Evolutionary conservation across 768 basidiomycete genomes (phyloP).

Genomic region (Cystofilobasidium capitatum): DNA sequence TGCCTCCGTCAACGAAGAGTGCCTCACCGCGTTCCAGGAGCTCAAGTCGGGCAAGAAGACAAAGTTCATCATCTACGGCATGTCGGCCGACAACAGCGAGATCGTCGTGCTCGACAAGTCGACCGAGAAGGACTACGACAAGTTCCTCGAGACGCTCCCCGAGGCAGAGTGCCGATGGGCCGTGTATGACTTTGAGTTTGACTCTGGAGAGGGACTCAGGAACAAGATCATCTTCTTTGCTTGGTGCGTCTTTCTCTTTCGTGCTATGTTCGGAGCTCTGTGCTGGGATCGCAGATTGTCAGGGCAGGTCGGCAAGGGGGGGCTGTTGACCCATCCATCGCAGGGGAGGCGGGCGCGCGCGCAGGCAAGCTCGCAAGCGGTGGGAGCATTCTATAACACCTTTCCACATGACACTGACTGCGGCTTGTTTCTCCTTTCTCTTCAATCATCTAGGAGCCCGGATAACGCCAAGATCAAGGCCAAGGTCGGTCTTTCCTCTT

Average conservation of each 20-base stretch:
- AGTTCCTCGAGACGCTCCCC: constrained; percentile 65
- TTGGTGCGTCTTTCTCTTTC: constrained; percentile 56
- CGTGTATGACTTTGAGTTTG: constrained; percentile 83
- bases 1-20: constrained; percentile 51
- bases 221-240: constrained; percentile 75
- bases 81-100: constrained; percentile 56
- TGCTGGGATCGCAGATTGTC: not conserved
- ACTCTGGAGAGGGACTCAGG: constrained; percentile 62
- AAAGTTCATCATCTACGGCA: constrained; percentile 74
- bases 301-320: not conserved
- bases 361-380: not conserved
- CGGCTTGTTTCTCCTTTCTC: not conserved
- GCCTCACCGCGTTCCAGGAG: constrained; percentile 53
- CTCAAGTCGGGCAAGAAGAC: constrained; percentile 66
- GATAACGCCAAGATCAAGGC: constrained; percentile 72
- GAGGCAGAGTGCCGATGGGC: constrained; percentile 71
- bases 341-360: not conserved
- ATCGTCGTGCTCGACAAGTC: constrained; percentile 62
- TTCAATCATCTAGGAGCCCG: constrained; percentile 58
- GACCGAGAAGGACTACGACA: constrained; percentile 50
- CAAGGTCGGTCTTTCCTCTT: constrained; percentile 50
- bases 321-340: not conserved
- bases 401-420: not conserved
- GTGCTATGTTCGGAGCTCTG: not conserved
- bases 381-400: not conserved